Conservation (phyloP, 2,329 filamentous ascomycete genomes). For the Blastomyces percursus region DNA sequence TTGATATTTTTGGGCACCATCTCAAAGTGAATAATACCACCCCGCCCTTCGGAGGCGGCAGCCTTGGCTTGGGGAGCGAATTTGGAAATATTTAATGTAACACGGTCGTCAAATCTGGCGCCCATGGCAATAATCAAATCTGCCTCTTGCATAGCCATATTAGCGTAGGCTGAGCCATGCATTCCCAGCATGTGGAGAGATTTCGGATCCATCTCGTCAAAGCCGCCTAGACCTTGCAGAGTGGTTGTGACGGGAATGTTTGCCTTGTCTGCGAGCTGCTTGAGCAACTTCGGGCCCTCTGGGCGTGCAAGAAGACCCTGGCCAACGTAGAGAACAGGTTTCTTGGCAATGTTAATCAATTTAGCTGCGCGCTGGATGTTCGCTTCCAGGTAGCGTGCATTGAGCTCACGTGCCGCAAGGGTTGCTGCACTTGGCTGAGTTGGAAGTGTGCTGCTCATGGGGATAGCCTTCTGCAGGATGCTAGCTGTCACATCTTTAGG, state of each 20-base stretch:
- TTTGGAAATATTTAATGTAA: constrained; percentile 68
- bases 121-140: constrained; percentile 93
- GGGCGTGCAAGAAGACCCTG: constrained; percentile 69
- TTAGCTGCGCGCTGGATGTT: constrained; percentile 68
- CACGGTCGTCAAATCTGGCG: constrained; percentile 91
- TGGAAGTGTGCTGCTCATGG: constrained; percentile 61
- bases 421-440: constrained; percentile 77
- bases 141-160: constrained; percentile 95
- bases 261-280: constrained; percentile 78
- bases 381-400: constrained; percentile 57
- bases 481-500: constrained; percentile 93
- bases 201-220: constrained; percentile 87
- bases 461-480: constrained; percentile 72
- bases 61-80: constrained; percentile 82
- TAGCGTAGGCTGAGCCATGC: constrained; percentile 95
- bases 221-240: constrained; percentile 83
- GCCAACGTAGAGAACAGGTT: constrained; percentile 90
- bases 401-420: constrained; percentile 63
- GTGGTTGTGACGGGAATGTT: constrained; percentile 93
- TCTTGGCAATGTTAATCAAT: constrained; percentile 79
- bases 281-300: constrained; percentile 67
- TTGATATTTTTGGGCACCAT: constrained; percentile 99
- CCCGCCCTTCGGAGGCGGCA: constrained; percentile 72
- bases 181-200: constrained; percentile 97
- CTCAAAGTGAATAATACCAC: constrained; percentile 95